phyloP scores from a whole-genome alignment of 2,329 filamentous ascomycete genomes.

The Decorospora gaudefroyi region DNA sequence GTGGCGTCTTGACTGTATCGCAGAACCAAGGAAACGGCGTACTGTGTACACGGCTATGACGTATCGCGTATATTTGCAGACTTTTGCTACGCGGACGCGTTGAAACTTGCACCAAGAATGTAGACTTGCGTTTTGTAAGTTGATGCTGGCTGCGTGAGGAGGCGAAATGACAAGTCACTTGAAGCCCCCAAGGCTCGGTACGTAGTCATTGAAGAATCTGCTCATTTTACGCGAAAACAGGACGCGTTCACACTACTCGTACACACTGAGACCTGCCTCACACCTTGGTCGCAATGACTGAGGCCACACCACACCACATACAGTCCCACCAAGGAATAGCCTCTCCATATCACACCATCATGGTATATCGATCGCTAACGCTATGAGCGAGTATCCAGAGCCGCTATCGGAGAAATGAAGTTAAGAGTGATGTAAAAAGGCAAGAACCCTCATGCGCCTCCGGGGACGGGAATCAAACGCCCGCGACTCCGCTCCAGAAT shows the following conservation, averaged over 20 bases:
- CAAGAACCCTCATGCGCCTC: slow-evolving; percentile 31
- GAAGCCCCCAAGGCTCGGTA: background rate
- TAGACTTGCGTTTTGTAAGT: no score
- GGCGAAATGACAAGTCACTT: background rate
- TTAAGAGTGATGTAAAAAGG: slow-evolving; percentile 35
- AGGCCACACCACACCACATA: slow-evolving; percentile 16
- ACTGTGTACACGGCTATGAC: slow-evolving; percentile 13
- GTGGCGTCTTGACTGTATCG: slow-evolving; percentile 13
- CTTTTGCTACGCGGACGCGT: slow-evolving; percentile 7
- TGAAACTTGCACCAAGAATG: no score
- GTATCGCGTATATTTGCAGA: slow-evolving; percentile 7
- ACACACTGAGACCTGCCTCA: slow-evolving; percentile 21
- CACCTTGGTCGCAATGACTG: slow-evolving; percentile 11
- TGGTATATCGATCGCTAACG: slow-evolving; percentile 40
- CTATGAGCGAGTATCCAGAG: slow-evolving; percentile 45
- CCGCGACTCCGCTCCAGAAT: slow-evolving; percentile 25
- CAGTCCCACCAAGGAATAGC: slow-evolving; percentile 35
- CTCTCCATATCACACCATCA: slow-evolving; percentile 33
- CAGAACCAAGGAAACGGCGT: slow-evolving; percentile 6
- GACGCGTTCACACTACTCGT: slow-evolving; percentile 30
- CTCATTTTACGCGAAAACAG: slow-evolving; percentile 27
- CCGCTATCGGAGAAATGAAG: slow-evolving; percentile 45
- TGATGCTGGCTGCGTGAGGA: no score
- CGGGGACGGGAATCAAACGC: slow-evolving; percentile 32
- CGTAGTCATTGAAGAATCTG: slow-evolving; percentile 12